These are phyloP conservation scores for Clarireedia monteithiana DNA, from an alignment of 2,329 filamentous ascomycete genomes.

Conservation along the genomic window DNA sequence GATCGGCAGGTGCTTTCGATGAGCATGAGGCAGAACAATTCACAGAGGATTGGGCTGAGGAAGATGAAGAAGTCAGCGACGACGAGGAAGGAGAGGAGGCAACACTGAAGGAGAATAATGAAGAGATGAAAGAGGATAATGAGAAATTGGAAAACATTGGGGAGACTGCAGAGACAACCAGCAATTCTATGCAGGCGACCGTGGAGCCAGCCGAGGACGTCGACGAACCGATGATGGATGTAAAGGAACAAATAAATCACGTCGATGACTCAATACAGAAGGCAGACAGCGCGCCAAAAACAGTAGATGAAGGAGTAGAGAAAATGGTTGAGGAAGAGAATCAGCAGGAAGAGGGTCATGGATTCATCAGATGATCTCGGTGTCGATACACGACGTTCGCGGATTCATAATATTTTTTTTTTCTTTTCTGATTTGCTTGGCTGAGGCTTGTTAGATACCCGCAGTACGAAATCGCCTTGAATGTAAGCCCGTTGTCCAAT, in stretches of 20 bases:
- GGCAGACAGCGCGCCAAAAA: background rate
- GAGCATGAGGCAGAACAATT: slow-evolving; percentile 45
- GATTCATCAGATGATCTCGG: background rate
- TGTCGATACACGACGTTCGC: background rate
- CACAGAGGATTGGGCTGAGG: slow-evolving; percentile 24
- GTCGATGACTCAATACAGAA: no score
- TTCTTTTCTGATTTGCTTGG: no score
- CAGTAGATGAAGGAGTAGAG: background rate
- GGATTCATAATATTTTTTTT: background rate
- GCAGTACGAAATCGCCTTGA: no score
- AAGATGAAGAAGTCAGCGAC: slow-evolving; percentile 3
- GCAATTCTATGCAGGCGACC: no score
- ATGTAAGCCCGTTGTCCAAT: no score
- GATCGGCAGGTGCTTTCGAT: slow-evolving; percentile 46
- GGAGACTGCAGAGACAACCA: no score
- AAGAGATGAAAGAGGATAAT: background rate
- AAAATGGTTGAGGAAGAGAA: background rate
- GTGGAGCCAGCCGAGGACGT: no score
- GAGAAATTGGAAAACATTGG: no score
- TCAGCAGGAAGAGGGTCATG: background rate
- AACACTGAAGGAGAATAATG: background rate
- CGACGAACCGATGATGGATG: no score
- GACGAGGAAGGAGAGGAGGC: background rate
- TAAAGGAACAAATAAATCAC: no score
- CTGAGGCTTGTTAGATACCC: no score